These are phyloP conservation scores for Dictyostelium discoideum DNA, from an alignment of 78 protist species.

Conservation along the genomic window DNA sequence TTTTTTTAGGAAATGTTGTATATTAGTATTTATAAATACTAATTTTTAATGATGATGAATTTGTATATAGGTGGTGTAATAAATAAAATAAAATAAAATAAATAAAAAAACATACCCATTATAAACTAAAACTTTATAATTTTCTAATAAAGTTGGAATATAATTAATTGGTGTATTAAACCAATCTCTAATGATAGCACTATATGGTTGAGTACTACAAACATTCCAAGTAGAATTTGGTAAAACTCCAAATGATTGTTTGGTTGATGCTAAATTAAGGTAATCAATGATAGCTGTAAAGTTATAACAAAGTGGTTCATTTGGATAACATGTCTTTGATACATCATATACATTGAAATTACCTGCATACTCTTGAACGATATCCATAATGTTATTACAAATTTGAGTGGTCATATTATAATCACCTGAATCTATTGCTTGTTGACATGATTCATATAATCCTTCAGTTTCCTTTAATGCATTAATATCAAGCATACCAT, in stretches of 20 bases:
- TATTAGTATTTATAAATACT: too few species aligned
- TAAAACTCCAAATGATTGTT: slow-evolving; percentile 7
- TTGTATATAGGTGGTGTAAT: too few species aligned
- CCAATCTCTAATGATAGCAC: slow-evolving; percentile 59
- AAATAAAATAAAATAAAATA: too few species aligned
- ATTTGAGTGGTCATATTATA: background rate
- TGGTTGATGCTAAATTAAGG: slow-evolving; percentile 8
- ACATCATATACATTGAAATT: slow-evolving; percentile 65
- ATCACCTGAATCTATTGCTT: slow-evolving; percentile 31
- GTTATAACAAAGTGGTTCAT: slow-evolving; percentile 89
- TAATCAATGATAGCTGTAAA: slow-evolving; percentile 56
- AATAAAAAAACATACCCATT: slow-evolving; percentile 18
- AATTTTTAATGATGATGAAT: too few species aligned
- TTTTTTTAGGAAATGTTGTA: too few species aligned
- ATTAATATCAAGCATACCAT: slow-evolving; percentile 16
- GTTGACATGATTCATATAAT: slow-evolving; percentile 25
- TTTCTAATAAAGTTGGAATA: slow-evolving; percentile 58
- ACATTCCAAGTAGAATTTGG: slow-evolving; percentile 53
- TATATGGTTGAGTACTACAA: slow-evolving; percentile 17
- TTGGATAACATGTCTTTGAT: slow-evolving; percentile 18
- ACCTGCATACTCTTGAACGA: slow-evolving; percentile 23
- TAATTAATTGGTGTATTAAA: slow-evolving; percentile 38
- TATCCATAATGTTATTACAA: slow-evolving; percentile 33
- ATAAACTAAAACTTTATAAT: slow-evolving; percentile 46
- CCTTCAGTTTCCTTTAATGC: slow-evolving; percentile 29